Base-by-base conservation (phyloP, 768 basidiomycete genomes). In the Lactarius trivialis region DNA sequence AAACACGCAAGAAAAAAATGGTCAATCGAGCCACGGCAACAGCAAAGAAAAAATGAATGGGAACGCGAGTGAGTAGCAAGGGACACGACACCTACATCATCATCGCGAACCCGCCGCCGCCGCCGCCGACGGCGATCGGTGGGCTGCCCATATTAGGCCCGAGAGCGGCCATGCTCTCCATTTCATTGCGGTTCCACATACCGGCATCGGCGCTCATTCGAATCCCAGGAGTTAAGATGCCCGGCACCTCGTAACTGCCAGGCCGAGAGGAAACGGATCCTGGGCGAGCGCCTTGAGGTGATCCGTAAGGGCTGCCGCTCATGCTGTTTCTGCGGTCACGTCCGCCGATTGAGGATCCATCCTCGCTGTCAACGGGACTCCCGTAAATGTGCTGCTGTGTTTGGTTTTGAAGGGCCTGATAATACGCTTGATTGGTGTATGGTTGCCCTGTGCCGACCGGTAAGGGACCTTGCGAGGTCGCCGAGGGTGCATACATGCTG, bases 101-200 rank as follows among this genome's bases (percentile, higher is more conserved):
- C 73, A 79, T 77, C 34, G 72, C 71, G 71, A 76, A 79, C 60
- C 72, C 76, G 17, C 62, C 63, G 63, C 76, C 70, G 53, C 73
- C 74, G 56, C 75, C 74, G 34, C 77, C 71, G 52, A 73, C 75
- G 64, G 65, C 62, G 61, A 79, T 76, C 11, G 78, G 71, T 24
- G 70, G 66, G 52, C 69, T 60, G 49, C 64, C 68, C 66, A 76
- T 70, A 37, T 70, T 68, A 58, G 72, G 72, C 61, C 74, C 75
- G 52, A 66, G 60, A 70, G 73, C 73, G 45, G 69, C 66, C 72
- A 77, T 72, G 60, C 66, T 70, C 53, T 71, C 73, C 68, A 74
- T 72, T 52, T 60, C 64, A 33, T 62, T 61, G 51, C 56, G 57
- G 7, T 56, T 69, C 70, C 14, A 75, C 72, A 9, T 73, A 66